Percentiles rank a stretch among this genome's conserved stretches.
These are phyloP conservation scores for Suillus variegatus DNA, from an alignment of 768 basidiomycete species.

Conservation along the genomic window DNA sequence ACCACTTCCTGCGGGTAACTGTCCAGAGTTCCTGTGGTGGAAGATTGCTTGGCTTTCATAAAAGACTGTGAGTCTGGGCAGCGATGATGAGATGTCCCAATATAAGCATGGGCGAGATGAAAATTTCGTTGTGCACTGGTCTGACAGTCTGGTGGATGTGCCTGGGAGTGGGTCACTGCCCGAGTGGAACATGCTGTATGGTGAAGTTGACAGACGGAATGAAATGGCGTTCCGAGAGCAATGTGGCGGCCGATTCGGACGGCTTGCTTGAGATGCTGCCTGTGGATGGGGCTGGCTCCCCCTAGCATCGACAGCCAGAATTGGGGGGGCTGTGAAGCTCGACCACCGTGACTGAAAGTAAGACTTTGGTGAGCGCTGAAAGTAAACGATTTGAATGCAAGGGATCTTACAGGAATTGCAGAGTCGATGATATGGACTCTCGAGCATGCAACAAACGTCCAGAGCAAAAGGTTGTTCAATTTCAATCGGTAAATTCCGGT, in stretches of 20 bases:
- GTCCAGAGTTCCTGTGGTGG: slow-evolving; percentile 7
- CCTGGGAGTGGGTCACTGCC: slow-evolving; percentile 18
- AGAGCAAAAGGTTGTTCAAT: slow-evolving; percentile 1
- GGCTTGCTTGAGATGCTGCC: slow-evolving; percentile 51
- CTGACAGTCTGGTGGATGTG: slow-evolving; percentile 15
- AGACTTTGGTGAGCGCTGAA: neutral
- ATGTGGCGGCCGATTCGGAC: slow-evolving; percentile 19
- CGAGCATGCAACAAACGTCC: neutral
- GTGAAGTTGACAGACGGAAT: slow-evolving; percentile 11
- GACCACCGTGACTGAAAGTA: slow-evolving; percentile 34
- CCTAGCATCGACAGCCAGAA: slow-evolving; percentile 74
- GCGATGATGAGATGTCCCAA: slow-evolving; percentile 3
- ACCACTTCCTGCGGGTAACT: slow-evolving; percentile 27
- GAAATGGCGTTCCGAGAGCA: slow-evolving; percentile 15
- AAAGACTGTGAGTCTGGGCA: neutral
- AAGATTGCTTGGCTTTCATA: neutral
- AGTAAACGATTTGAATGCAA: neutral
- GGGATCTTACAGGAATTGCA: neutral
- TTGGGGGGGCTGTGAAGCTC: slow-evolving; percentile 35
- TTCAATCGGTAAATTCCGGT: neutral
- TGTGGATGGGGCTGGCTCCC: slow-evolving; percentile 56
- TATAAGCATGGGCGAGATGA: slow-evolving; percentile 8
- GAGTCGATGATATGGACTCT: slow-evolving; percentile 2
- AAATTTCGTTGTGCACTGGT: slow-evolving; percentile 9
- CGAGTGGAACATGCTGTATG: slow-evolving; percentile 27